Percentiles rank a stretch among this genome's conserved stretches.
Evolutionary conservation across 1,139 yeast genomes (phyloP).

Genomic region (Nakaseomyces bracarensis): DNA sequence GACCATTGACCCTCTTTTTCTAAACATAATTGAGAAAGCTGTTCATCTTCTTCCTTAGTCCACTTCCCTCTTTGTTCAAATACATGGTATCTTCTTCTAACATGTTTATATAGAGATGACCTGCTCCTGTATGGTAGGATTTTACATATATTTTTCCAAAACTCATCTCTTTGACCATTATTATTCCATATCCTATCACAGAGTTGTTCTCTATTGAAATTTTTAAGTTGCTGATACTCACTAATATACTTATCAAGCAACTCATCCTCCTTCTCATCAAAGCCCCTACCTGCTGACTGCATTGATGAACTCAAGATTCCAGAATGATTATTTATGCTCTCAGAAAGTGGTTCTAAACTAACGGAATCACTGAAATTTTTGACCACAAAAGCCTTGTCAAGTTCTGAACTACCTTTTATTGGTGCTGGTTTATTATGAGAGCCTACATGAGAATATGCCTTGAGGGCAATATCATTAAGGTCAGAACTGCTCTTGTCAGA

Average conservation of each 20-base stretch:
- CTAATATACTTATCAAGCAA: conserved; percentile 66
- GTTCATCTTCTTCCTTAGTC: conserved; percentile 71
- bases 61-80: conserved; percentile 84
- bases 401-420: neutral
- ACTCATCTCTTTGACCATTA: conserved; percentile 74
- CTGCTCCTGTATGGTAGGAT: conserved; percentile 78
- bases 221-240: conserved; percentile 56
- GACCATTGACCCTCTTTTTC: conserved; percentile 81
- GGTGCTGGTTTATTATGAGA: neutral
- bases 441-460: neutral
- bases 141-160: conserved; percentile 75
- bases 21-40: conserved; percentile 52
- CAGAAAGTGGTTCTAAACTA: neutral
- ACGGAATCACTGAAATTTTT: neutral
- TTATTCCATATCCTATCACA: conserved; percentile 83
- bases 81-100: conserved; percentile 78
- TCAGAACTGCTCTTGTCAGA: too few species aligned
- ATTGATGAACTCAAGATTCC: conserved; percentile 12
- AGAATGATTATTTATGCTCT: neutral
- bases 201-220: conserved; percentile 55
- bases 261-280: conserved; percentile 48
- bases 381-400: neutral
- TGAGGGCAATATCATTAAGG: too few species aligned
- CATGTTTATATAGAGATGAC: conserved; percentile 86
- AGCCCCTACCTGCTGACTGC: conserved; percentile 31